Percentiles rank a stretch among this genome's conserved stretches.
These are phyloP conservation scores for Limnanthes douglasii DNA, from an alignment of 345 rosid species.

Conservation along the genomic window DNA sequence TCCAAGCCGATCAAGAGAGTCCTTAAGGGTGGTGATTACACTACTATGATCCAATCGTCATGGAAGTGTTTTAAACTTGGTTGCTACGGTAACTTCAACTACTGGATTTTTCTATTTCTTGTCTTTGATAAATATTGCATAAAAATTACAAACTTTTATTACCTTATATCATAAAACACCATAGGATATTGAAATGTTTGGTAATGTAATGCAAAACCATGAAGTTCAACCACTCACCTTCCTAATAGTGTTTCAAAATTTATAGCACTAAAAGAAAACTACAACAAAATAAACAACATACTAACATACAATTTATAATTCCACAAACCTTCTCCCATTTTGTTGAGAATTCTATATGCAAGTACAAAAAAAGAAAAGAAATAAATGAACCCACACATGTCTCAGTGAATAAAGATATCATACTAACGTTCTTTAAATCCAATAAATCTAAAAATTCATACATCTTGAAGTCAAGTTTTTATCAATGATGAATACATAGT, in stretches of 20 bases:
- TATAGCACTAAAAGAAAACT: constrained; percentile 60
- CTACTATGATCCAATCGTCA: constrained; percentile 91
- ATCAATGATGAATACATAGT: no score
- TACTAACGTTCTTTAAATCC: no score
- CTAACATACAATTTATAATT: no score
- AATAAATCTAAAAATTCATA: no score
- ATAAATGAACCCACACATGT: no score
- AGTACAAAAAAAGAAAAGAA: no score
- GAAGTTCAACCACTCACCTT: constrained; percentile 61
- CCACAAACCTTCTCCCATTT: no score
- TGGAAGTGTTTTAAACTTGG: constrained; percentile 93
- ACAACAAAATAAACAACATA: constrained; percentile 7
- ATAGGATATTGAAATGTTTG: not conserved
- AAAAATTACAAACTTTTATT: no score
- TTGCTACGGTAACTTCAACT: constrained; percentile 54
- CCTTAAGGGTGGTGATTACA: constrained; percentile 69
- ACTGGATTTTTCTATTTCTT: constrained; percentile 44
- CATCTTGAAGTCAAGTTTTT: no score
- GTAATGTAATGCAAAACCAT: constrained; percentile 1
- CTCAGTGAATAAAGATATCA: no score
- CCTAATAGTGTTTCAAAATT: constrained; percentile 86
- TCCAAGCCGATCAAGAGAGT: constrained; percentile 67
- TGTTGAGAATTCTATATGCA: no score
- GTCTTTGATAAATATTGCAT: constrained; percentile 59
- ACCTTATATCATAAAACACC: no score